Base-by-base conservation (phyloP, 1,284 basidiomycete genomes). In the Golubevia pallescens region DNA sequence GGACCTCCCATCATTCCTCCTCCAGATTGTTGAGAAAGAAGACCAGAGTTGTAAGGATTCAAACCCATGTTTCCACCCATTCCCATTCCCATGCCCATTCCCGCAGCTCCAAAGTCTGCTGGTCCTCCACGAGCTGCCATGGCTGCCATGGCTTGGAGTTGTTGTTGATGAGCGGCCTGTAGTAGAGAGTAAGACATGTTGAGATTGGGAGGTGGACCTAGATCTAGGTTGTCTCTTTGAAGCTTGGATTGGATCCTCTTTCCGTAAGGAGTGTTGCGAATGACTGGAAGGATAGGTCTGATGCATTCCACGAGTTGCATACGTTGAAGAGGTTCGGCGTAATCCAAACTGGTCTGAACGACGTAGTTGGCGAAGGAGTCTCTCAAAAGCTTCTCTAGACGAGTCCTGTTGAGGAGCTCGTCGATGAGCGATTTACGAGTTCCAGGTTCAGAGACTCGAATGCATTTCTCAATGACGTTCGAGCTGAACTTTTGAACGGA, bases 401-500 rank as follows among this genome's bases (percentile, higher is more conserved):
- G 92, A 58, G 93, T 92, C 71, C 95, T 92, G 87, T 97, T 97
- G 67, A 98, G 89, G 61, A 99, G 89, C 87, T 99, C 97, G 78
- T 95, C 93, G 70, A 99, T 95, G 70, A 99, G 90, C 86, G 94
- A 90, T 88, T 97, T 97, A 68, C 97, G 91, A 55, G 95, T 94
- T 82, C 87, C 92, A 68, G 94, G 93, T 86, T 98, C 95, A 60
- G 97, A 95, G 60, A 99, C 97, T 61, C 97, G 95, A 81, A 99
- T 90, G 86, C 97, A 99, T 89, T 95, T 95, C 87, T 94, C 93
- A 75, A 95, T 94, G 66, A 95, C 93, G 86, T 95, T 95, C 66
- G 92, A 97, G 85, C 93, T 94, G 87, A 97, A 99, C 88, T 99
- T 99, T 86, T 99, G 97, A 52, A 98, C 95, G 10, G 95, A 98